Evolutionary conservation across 208 protist species (phyloP).

Genomic region (Leptomonas pyrrhocoris): DNA sequence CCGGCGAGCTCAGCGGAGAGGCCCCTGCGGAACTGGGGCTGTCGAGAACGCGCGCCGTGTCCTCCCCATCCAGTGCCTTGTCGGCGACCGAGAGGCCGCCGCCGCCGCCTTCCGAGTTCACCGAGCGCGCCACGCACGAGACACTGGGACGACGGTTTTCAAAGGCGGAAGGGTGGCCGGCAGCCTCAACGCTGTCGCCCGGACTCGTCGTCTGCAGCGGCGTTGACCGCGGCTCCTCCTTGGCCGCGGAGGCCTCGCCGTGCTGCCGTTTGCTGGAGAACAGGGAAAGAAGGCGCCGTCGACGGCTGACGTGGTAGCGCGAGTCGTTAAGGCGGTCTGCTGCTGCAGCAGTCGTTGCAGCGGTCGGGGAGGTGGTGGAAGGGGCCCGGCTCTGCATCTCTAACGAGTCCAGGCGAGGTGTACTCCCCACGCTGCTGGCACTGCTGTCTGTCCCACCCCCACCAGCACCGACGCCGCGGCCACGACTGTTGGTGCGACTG

Average conservation of each 20-base stretch:
- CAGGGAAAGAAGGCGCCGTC: conserved; percentile 29
- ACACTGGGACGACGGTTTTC: not conserved
- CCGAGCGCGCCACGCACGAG: not conserved
- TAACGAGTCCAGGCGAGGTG: not conserved
- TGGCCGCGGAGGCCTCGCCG: not conserved
- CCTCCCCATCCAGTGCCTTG: not conserved
- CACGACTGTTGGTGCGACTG: conserved; percentile 20
- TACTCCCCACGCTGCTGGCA: conserved; percentile 14
- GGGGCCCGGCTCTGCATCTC: not conserved
- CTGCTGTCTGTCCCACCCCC: not conserved
- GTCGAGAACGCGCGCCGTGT: not conserved
- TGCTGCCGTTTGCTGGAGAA: conserved; percentile 35
- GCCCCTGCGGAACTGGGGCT: not conserved
- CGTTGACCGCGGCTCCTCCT: conserved; percentile 1
- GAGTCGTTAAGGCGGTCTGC: not conserved
- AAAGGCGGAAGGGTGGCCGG: not conserved
- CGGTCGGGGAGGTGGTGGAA: not conserved
- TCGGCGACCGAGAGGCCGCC: not conserved
- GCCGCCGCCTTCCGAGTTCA: not conserved
- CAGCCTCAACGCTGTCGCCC: not conserved
- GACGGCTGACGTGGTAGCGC: conserved; percentile 4
- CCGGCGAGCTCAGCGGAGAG: not conserved
- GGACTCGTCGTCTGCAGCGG: not conserved
- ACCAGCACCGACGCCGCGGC: conserved; percentile 1
- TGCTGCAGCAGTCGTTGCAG: not conserved